Evolutionary conservation across 768 basidiomycete genomes (phyloP).

Genomic region (Pleurotus salmoneostramineus): DNA sequence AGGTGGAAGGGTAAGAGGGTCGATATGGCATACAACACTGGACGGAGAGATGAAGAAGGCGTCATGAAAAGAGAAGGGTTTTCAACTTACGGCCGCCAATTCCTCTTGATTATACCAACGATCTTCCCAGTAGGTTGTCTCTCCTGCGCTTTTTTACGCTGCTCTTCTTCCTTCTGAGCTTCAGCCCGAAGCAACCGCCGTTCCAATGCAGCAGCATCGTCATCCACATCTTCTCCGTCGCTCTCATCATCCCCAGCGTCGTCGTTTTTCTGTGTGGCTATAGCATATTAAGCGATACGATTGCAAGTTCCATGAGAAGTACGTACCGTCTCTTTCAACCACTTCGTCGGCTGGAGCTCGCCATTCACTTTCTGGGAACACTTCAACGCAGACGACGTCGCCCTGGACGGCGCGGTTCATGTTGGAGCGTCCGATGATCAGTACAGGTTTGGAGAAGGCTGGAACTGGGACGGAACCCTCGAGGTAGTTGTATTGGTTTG

Average conservation of each 20-base stretch:
- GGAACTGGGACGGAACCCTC: constrained; percentile 85
- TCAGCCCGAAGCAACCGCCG: constrained; percentile 39
- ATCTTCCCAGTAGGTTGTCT: constrained; percentile 90
- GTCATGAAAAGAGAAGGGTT: constrained; percentile 5
- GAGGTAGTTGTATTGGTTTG: constrained; percentile 93
- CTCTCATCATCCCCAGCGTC: constrained; percentile 75
- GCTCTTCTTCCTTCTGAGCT: constrained; percentile 26
- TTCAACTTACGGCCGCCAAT: constrained; percentile 86
- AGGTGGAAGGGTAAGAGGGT: constrained; percentile 79
- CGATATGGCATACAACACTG: constrained; percentile 94
- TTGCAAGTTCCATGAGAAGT: not conserved
- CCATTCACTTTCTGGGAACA: constrained; percentile 88
- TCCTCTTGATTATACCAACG: constrained; percentile 90
- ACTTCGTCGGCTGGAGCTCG: constrained; percentile 90
- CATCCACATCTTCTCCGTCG: constrained; percentile 36
- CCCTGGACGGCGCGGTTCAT: constrained; percentile 97
- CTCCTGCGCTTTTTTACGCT: constrained; percentile 36
- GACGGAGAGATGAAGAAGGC: not conserved
- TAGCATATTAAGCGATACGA: not conserved
- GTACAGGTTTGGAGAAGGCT: constrained; percentile 66
- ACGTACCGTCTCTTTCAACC: constrained; percentile 84
- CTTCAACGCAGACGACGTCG: constrained; percentile 87
- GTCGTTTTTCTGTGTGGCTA: constrained; percentile 82
- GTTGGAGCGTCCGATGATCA: constrained; percentile 84
- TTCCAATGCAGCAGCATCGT: constrained; percentile 20